A percentile compares a stretch with the other conserved stretches of the same genome.
These are phyloP conservation scores for Trichophyton schoenleinii DNA, from an alignment of 2,329 filamentous ascomycete genomes.

Conservation along the genomic window DNA sequence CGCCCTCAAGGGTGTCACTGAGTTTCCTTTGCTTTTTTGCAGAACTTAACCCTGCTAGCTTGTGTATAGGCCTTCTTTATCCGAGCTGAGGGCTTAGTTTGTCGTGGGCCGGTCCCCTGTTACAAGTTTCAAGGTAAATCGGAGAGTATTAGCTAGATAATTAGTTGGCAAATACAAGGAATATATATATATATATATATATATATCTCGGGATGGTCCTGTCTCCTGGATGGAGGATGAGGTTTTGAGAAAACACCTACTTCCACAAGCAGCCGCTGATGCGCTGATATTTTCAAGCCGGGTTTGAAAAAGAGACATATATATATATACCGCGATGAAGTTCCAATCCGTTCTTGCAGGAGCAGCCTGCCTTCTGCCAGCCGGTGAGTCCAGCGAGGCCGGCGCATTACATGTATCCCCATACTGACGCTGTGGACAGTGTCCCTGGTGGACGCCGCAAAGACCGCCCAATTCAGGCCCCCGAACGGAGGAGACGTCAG, in stretches of 20 bases:
- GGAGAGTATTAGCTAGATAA: not conserved
- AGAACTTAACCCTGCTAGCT: not conserved
- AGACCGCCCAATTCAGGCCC: slow-evolving; percentile 16
- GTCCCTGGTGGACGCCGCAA: slow-evolving; percentile 8
- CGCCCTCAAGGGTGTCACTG: not conserved
- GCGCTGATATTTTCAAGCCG: not conserved
- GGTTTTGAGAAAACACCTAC: no score
- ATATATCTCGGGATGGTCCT: not conserved
- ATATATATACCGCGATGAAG: not conserved
- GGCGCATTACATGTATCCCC: no score
- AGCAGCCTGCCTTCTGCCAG: not conserved
- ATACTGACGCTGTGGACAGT: not conserved
- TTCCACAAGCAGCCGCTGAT: no score
- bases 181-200: not conserved
- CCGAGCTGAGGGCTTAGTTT: not conserved
- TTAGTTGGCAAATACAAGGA: not conserved
- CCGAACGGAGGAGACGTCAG: slow-evolving; percentile 15
- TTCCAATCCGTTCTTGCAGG: not conserved
- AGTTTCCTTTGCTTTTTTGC: not conserved
- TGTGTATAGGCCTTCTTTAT: not conserved
- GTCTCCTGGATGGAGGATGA: not conserved
- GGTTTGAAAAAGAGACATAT: not conserved
- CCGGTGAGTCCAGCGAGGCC: not conserved
- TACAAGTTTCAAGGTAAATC: not conserved
- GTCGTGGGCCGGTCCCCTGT: not conserved